Percentiles rank a stretch among this genome's conserved stretches.
These are phyloP conservation scores for Euryodendron excelsum DNA, from an alignment of 148 eudicot genomes.

Conservation along the genomic window DNA sequence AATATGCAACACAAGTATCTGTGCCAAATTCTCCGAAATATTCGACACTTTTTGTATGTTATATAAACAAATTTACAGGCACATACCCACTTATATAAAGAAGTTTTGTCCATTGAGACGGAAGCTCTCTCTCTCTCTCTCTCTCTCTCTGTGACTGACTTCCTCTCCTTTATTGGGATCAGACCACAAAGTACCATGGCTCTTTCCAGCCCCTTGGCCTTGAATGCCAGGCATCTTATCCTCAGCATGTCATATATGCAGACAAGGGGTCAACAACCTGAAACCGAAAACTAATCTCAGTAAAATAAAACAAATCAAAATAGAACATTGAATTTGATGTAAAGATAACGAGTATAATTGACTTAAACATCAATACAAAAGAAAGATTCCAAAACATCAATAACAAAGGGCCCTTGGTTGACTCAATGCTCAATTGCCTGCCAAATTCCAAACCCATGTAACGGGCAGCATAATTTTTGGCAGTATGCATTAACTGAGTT, in stretches of 20 bases:
- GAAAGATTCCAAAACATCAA: too few relatives aligned
- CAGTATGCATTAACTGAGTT: too few relatives aligned
- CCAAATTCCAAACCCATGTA: too few relatives aligned
- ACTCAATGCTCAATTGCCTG: too few relatives aligned
- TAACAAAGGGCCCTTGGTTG: too few relatives aligned
- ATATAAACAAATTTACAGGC: neutral
- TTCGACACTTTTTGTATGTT: neutral
- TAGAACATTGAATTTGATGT: neutral
- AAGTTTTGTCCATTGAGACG: neutral
- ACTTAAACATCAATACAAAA: too few relatives aligned
- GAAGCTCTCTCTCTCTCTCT: neutral
- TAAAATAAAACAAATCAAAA: neutral
- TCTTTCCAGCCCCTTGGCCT: neutral
- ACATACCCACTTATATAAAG: neutral
- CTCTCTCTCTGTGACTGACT: neutral
- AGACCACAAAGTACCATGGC: neutral
- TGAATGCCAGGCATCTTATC: slow-evolving; percentile 5
- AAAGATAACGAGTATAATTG: too few relatives aligned
- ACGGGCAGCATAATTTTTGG: too few relatives aligned
- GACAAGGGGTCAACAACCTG: slow-evolving; percentile 10
- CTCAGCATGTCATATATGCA: slow-evolving; percentile 20
- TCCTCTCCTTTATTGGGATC: neutral
- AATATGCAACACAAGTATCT: neutral
- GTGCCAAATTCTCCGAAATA: neutral
- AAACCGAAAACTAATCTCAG: neutral